Evolutionary conservation across 2,329 filamentous ascomycete genomes (phyloP).

Genomic region (Trichophyton equinum): DNA sequence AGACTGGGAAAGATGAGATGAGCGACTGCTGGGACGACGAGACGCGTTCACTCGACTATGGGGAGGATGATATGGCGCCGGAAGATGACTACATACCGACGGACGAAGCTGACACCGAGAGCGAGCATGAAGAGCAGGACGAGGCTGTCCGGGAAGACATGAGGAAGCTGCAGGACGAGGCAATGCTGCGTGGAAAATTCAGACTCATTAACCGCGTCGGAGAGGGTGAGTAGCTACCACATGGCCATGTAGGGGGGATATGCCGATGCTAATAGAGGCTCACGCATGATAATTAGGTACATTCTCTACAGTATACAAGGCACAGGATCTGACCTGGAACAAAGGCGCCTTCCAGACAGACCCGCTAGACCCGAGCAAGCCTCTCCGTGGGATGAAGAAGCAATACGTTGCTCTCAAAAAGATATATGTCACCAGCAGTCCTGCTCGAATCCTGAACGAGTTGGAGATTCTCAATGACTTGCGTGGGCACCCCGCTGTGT

Average conservation of each 20-base stretch:
- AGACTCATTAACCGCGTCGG: conserved; percentile 92
- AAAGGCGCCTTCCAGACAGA: conserved; percentile 1
- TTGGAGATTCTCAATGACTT: conserved; percentile 85
- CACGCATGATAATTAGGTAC: conserved; percentile 50
- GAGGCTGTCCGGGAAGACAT: conserved; percentile 67
- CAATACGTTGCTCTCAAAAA: conserved; percentile 93
- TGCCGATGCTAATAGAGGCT: background rate
- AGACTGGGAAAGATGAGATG: background rate
- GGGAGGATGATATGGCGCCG: background rate
- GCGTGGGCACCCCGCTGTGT: conserved; percentile 69
- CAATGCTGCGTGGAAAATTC: conserved; percentile 70
- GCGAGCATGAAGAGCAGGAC: conserved; percentile 25
- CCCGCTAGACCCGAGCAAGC: conserved; percentile 9
- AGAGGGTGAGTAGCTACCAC: conserved; percentile 52
- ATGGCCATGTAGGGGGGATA: background rate
- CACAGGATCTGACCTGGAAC: conserved; percentile 56
- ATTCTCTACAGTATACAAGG: conserved; percentile 98
- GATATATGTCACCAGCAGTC: conserved; percentile 96
- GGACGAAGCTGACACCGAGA: conserved; percentile 23
- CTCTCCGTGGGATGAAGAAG: conserved; percentile 23
- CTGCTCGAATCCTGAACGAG: conserved; percentile 86
- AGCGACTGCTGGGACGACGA: background rate
- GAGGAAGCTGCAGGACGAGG: conserved; percentile 67
- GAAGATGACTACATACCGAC: conserved; percentile 7
- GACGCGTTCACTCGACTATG: background rate